These are phyloP conservation scores for Candida arabinofermentans DNA, from an alignment of 805 yeast genomes.

Conservation along the genomic window DNA sequence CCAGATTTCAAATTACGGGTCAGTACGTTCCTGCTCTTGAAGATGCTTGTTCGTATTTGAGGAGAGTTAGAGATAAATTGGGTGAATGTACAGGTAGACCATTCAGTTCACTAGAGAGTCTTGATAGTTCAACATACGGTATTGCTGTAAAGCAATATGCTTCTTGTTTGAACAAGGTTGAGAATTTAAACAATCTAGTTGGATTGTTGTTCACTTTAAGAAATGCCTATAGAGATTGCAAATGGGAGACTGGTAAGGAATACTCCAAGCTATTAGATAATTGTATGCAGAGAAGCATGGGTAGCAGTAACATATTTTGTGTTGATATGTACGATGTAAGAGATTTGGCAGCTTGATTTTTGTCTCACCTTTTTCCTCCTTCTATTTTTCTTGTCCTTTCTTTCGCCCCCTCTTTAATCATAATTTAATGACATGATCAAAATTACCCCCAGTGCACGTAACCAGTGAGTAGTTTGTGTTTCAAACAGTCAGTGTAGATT, in stretches of 20 bases:
- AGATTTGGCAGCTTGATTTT: not conserved
- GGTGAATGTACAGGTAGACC: conserved; percentile 19
- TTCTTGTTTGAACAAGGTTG: conserved; percentile 30
- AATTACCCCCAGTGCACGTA: no score
- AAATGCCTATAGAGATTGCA: conserved; percentile 32
- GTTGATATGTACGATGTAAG: conserved; percentile 40
- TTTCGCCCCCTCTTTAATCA: no score
- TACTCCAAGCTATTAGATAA: conserved; percentile 45
- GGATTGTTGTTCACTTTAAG: conserved; percentile 46
- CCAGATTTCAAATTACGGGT: conserved; percentile 3
- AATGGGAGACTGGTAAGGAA: conserved; percentile 56
- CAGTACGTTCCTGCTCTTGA: conserved; percentile 35
- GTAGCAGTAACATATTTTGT: conserved; percentile 43
- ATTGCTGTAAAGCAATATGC: conserved; percentile 33
- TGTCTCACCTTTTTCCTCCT: not conserved
- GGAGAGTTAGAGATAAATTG: conserved; percentile 40
- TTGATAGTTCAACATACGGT: conserved; percentile 6
- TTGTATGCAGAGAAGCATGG: conserved; percentile 51
- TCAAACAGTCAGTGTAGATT: no score
- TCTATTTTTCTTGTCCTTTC: not conserved
- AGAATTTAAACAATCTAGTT: conserved; percentile 42
- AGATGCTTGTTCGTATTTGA: conserved; percentile 43
- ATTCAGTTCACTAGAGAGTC: conserved; percentile 5
- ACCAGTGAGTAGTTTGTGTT: no score
- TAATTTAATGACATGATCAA: no score